phyloP scores from a whole-genome alignment of 805 yeast species.

The Suhomyces faveliae region DNA sequence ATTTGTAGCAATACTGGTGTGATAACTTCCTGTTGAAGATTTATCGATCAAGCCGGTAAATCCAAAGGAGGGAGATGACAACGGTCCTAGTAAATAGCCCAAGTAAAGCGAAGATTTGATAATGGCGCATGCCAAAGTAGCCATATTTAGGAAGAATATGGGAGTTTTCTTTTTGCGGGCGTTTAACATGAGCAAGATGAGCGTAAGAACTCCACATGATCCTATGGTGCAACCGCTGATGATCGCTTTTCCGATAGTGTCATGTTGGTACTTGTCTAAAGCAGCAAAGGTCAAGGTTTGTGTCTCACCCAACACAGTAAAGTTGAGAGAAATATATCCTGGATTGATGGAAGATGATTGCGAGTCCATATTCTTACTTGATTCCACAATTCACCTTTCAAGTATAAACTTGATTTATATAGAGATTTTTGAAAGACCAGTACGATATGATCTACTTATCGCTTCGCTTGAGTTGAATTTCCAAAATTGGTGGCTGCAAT shows the following conservation, averaged over 20 bases:
- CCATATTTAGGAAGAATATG: slow-evolving; percentile 70
- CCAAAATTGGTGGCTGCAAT: neutral
- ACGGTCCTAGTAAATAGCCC: slow-evolving; percentile 52
- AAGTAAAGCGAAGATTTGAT: slow-evolving; percentile 63
- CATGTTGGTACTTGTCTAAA: slow-evolving; percentile 7
- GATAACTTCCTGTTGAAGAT: slow-evolving; percentile 33
- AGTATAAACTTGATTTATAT: neutral
- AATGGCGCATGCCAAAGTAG: slow-evolving; percentile 53
- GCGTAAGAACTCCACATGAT: slow-evolving; percentile 8
- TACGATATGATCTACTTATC: neutral
- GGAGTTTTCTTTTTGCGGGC: slow-evolving; percentile 56
- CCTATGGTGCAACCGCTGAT: slow-evolving; percentile 11
- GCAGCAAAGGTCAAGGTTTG: slow-evolving; percentile 3
- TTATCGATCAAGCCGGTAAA: slow-evolving; percentile 30
- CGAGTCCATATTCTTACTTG: neutral
- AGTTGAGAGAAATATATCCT: slow-evolving; percentile 1
- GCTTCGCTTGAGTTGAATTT: neutral
- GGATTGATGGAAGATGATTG: neutral
- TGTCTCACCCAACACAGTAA: slow-evolving; percentile 1
- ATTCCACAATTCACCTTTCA: neutral
- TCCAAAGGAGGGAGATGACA: slow-evolving; percentile 47
- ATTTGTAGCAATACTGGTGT: slow-evolving; percentile 59
- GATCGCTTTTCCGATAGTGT: slow-evolving; percentile 3
- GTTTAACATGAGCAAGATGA: slow-evolving; percentile 9
- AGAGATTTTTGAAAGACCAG: neutral